These are phyloP conservation scores for Sporothrix variecibatus DNA, from an alignment of 2,329 filamentous ascomycete genomes.

Conservation along the genomic window DNA sequence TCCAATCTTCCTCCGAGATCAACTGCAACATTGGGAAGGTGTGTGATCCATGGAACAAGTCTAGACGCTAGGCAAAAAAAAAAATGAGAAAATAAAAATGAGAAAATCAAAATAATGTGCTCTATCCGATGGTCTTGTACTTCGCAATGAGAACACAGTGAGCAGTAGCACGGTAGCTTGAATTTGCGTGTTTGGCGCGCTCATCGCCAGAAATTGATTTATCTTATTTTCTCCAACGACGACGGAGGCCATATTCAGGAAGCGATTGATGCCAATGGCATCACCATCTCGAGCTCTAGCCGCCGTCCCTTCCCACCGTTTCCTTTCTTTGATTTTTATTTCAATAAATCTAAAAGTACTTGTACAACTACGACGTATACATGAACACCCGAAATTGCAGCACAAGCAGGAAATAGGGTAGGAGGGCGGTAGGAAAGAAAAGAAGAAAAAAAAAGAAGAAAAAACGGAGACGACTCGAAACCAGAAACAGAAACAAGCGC, in stretches of 20 bases:
- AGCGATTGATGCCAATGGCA: background rate
- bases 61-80: background rate
- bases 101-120: background rate
- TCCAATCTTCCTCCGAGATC: constrained; percentile 13
- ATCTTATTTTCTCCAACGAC: background rate
- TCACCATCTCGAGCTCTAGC: background rate
- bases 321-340: background rate
- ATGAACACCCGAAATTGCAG: background rate
- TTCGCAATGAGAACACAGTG: background rate
- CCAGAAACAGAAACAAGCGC: constrained; percentile 6
- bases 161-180: background rate
- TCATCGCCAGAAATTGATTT: background rate
- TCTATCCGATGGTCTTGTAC: background rate
- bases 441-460: background rate
- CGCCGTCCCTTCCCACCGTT: background rate
- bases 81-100: background rate
- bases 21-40: constrained; percentile 15
- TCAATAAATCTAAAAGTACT: background rate
- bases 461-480: background rate
- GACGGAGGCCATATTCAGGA: background rate
- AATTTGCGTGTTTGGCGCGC: background rate
- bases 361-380: too few relatives aligned
- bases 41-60: background rate
- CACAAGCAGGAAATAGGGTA: constrained; percentile 7
- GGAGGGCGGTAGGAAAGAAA: background rate